phyloP scores from a whole-genome alignment of 306 rosid genomes.

The Potentilla sterilis region DNA sequence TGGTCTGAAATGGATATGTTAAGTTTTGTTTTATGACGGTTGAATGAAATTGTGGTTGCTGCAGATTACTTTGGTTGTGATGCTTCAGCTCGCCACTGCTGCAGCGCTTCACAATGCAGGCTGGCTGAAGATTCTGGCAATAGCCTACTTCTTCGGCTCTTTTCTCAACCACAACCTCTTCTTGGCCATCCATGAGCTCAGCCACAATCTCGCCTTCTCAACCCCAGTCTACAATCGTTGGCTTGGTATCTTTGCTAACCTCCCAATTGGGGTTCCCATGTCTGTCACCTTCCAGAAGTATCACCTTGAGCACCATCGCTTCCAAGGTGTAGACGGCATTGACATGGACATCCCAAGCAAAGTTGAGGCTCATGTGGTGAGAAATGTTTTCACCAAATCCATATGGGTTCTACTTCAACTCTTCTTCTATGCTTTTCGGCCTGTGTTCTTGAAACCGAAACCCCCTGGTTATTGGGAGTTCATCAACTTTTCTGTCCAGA shows the following conservation, averaged over 20 bases:
- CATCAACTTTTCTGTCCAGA: slow-evolving; percentile 62
- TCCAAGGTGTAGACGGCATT: slow-evolving; percentile 88
- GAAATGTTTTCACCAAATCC: slow-evolving; percentile 49
- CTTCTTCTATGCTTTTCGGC: slow-evolving; percentile 83
- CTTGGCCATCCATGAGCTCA: slow-evolving; percentile 92
- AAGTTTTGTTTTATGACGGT: slow-evolving; percentile 5
- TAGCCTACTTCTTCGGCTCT: slow-evolving; percentile 89
- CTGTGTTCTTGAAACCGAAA: slow-evolving; percentile 79
- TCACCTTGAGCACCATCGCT: slow-evolving; percentile 92
- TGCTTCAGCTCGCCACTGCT: slow-evolving; percentile 85
- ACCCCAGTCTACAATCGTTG: slow-evolving; percentile 71
- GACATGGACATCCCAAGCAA: slow-evolving; percentile 89
- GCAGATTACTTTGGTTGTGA: slow-evolving; percentile 70
- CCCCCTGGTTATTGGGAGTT: slow-evolving; percentile 92
- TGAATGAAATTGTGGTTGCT: slow-evolving; percentile 25
- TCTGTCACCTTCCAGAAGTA: slow-evolving; percentile 91
- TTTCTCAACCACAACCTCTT: slow-evolving; percentile 94
- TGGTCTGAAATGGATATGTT: neutral
- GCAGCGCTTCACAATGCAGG: slow-evolving; percentile 53
- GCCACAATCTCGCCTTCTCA: slow-evolving; percentile 95
- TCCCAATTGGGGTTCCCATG: slow-evolving; percentile 93
- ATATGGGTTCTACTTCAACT: slow-evolving; percentile 83
- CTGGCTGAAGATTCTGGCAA: slow-evolving; percentile 72
- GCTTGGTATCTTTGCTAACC: slow-evolving; percentile 92
- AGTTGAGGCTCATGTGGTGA: slow-evolving; percentile 69